Evolutionary conservation across 2,329 filamentous ascomycete species (phyloP).

Genomic region (Magnaporthales sp.): DNA sequence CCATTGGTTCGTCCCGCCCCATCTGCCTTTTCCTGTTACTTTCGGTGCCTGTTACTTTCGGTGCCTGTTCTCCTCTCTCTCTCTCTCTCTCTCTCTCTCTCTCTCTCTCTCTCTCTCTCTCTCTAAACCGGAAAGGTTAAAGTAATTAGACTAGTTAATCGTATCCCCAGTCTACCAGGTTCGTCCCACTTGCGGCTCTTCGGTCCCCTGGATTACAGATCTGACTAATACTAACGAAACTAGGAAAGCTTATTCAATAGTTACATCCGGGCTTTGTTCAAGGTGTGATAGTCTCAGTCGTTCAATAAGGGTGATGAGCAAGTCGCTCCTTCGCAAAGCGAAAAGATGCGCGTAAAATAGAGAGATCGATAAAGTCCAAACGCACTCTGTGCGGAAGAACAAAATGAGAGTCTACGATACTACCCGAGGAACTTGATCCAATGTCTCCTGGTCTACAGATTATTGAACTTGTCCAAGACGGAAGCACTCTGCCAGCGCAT

Average conservation of each 20-base stretch:
- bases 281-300: neutral
- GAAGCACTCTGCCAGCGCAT: neutral
- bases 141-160: neutral
- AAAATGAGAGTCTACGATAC: neutral
- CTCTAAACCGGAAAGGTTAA: neutral
- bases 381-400: neutral
- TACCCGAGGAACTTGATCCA: neutral
- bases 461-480: neutral
- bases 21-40: neutral
- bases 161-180: neutral
- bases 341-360: neutral
- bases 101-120: too few species aligned
- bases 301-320: neutral
- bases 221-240: neutral
- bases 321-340: neutral
- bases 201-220: slow-evolving; percentile 7
- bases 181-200: slow-evolving; percentile 3
- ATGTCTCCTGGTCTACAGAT: neutral
- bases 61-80: too few species aligned
- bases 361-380: neutral
- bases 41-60: neutral
- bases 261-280: neutral
- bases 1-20: neutral
- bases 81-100: too few species aligned
- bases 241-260: neutral